These are phyloP conservation scores for Cladobotryum protrusum DNA, from an alignment of 2,329 filamentous ascomycete genomes.

Conservation along the genomic window DNA sequence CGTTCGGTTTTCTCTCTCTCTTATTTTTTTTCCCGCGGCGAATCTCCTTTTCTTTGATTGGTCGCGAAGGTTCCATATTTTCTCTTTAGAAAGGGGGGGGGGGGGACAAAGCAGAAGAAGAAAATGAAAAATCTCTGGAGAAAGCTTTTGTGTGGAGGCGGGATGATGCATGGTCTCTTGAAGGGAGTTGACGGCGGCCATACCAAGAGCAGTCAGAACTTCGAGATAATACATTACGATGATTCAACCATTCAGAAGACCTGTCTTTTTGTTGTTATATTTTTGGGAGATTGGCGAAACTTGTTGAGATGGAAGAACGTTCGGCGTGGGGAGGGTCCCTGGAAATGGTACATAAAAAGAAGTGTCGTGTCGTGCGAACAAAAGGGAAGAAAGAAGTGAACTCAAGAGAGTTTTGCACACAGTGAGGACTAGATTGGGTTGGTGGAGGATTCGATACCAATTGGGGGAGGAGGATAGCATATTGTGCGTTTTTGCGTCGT, in stretches of 20 bases:
- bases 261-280: conserved; percentile 2
- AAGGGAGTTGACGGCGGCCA: conserved; percentile 23
- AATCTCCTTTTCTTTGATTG: not conserved
- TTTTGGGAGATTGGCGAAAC: not conserved
- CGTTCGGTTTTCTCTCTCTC: conserved; percentile 13
- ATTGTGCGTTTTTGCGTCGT: not conserved
- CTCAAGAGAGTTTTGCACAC: not conserved
- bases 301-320: no score
- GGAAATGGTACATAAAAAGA: no score
- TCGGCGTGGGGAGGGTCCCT: no score
- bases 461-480: no score
- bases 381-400: not conserved
- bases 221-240: conserved; percentile 34
- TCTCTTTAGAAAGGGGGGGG: conserved; percentile 2
- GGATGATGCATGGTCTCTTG: conserved; percentile 5
- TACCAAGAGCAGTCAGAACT: conserved; percentile 27
- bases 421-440: not conserved
- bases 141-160: conserved; percentile 12
- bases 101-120: conserved; percentile 9
- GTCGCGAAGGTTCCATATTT: not conserved
- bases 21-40: conserved; percentile 6
- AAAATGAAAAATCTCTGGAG: conserved; percentile 14
- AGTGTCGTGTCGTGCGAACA: not conserved
- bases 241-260: conserved; percentile 19
- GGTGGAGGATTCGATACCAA: not conserved